phyloP scores from a whole-genome alignment of 352 stramenopile genomes.

The Phytophthora europaea region DNA sequence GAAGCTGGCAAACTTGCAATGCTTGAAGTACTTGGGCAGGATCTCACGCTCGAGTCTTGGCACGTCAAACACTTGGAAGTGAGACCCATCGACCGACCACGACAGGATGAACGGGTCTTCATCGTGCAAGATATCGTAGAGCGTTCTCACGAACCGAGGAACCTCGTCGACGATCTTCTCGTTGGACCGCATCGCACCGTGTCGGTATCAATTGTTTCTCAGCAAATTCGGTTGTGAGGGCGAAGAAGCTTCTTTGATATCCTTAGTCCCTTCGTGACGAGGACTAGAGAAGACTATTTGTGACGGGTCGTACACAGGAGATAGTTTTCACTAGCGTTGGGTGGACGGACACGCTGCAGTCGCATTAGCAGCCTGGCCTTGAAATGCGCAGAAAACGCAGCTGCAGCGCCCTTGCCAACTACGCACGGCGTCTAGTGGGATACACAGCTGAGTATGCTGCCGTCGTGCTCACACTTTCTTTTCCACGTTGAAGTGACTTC shows the following conservation, averaged over 20 bases:
- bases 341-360: neutral
- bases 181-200: conserved; percentile 14
- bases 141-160: conserved; percentile 77
- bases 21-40: conserved; percentile 93
- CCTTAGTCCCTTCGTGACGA: neutral
- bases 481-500: conserved; percentile 24
- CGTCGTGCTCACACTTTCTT: neutral
- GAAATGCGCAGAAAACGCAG: conserved; percentile 27
- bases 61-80: conserved; percentile 79
- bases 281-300: neutral
- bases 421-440: neutral
- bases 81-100: conserved; percentile 69
- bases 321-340: neutral
- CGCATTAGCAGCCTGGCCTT: conserved; percentile 7
- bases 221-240: conserved; percentile 22
- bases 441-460: conserved; percentile 13
- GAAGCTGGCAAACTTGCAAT: conserved; percentile 92
- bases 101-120: conserved; percentile 71
- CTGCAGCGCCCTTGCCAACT: conserved; percentile 5
- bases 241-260: neutral
- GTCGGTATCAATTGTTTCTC: neutral
- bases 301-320: neutral
- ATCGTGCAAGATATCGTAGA: conserved; percentile 75
- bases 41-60: conserved; percentile 84
- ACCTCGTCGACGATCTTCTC: conserved; percentile 45